A percentile compares a stretch with the other conserved stretches of the same genome.
Conservation (phyloP, 352 stramenopile species). For the Pythium graminicola region DNA sequence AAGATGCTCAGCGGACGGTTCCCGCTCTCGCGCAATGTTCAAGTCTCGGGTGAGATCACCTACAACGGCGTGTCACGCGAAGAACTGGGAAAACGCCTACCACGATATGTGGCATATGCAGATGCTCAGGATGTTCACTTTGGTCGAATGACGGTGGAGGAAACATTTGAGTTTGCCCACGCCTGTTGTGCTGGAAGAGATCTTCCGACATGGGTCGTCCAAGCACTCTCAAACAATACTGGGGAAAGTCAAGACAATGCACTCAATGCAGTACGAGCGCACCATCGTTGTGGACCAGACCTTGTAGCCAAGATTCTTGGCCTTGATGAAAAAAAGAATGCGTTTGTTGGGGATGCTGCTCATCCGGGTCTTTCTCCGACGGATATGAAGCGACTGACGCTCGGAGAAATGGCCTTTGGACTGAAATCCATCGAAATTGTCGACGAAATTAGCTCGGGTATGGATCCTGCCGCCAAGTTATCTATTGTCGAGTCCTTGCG, state of each 20-base stretch:
- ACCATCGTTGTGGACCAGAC: conserved; percentile 34
- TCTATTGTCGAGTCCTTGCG: conserved; percentile 86
- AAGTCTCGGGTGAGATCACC: conserved; percentile 33
- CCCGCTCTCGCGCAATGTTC: conserved; percentile 37
- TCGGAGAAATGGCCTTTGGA: conserved; percentile 61
- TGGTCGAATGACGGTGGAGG: conserved; percentile 38
- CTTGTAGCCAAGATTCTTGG: conserved; percentile 49
- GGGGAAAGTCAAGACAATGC: conserved; percentile 32
- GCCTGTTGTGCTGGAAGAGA: conserved; percentile 30
- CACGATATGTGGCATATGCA: conserved; percentile 42
- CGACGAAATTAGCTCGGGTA: conserved; percentile 86
- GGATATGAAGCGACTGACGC: conserved; percentile 46
- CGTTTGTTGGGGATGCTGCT: conserved; percentile 49
- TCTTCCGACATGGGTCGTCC: conserved; percentile 6
- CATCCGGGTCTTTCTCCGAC: conserved; percentile 53
- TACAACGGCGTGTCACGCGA: conserved; percentile 39
- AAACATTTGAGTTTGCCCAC: conserved; percentile 53
- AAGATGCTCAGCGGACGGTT: conserved; percentile 51
- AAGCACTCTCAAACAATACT: conserved; percentile 10
- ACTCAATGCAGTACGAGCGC: conserved; percentile 26
- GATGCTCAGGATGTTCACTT: conserved; percentile 44
- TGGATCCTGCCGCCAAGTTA: conserved; percentile 78
- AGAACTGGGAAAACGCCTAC: conserved; percentile 26
- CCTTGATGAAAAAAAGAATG: conserved; percentile 45
- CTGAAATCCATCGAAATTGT: conserved; percentile 48